Evolutionary conservation across 352 stramenopile genomes (phyloP).

Genomic region (Globisporangium cystogenes): DNA sequence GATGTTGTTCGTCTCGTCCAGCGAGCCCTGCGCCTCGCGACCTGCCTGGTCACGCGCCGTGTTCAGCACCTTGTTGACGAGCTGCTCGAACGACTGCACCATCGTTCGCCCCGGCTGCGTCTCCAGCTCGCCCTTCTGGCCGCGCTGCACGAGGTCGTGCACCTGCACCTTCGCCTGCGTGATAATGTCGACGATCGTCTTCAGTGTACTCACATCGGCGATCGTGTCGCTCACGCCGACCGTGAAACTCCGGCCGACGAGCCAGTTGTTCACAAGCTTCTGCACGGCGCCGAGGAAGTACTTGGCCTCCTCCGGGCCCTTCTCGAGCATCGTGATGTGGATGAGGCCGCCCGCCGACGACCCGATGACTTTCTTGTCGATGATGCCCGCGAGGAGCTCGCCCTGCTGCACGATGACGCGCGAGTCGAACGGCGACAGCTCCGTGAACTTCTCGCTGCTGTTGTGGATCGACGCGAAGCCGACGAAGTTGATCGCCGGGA

Average conservation of each 20-base stretch:
- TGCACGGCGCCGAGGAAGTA: constrained; percentile 93
- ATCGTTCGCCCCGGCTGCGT: constrained; percentile 98
- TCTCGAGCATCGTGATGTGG: constrained; percentile 95
- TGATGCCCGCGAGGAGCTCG: constrained; percentile 95
- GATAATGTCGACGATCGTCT: constrained; percentile 98
- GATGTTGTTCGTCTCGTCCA: constrained; percentile 98
- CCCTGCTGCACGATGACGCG: constrained; percentile 97
- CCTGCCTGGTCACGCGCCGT: constrained; percentile 81
- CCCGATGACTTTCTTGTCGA: constrained; percentile 99
- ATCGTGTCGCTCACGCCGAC: constrained; percentile 99
- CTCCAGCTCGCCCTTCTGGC: constrained; percentile 96
- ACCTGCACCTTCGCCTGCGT: constrained; percentile 96
- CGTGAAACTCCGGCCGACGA: constrained; percentile 97
- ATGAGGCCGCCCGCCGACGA: constrained; percentile 96
- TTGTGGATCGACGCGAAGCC: constrained; percentile 94
- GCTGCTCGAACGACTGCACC: constrained; percentile 98
- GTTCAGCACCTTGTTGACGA: constrained; percentile 96
- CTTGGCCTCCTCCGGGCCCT: constrained; percentile 87
- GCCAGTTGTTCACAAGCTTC: constrained; percentile 98
- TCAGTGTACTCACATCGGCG: constrained; percentile 96
- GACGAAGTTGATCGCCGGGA: constrained; percentile 96
- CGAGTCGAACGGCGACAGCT: constrained; percentile 95
- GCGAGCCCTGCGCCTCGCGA: constrained; percentile 75
- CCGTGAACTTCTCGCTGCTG: constrained; percentile 84
- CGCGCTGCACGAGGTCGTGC: constrained; percentile 94